Base-by-base conservation (phyloP, 2,329 filamentous ascomycete genomes). In the Trichocomaceae sp. region DNA sequence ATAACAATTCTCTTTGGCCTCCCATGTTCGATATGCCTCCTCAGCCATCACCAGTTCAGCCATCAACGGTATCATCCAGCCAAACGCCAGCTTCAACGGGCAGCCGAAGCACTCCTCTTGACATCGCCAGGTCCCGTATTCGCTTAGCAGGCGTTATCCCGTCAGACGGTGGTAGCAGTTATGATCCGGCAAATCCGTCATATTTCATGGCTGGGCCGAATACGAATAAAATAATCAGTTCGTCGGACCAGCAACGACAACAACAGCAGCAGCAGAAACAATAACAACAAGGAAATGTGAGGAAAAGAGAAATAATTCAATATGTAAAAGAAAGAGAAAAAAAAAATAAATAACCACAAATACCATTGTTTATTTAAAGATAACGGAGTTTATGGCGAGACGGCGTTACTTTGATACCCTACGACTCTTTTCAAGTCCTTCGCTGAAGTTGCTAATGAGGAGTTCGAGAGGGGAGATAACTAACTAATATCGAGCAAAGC, bases 1-100 rank as follows among this genome's bases (percentile, higher is more conserved):
- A 39, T 35, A 47, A 29, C 13, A 72, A 66, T 42, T 69, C 69
- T 47, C 66, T 69, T 54, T 75, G 72, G 72, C 63, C 66, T 17
- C 63, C 66, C 15, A 66, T 66, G 47, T 63, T 64, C 54, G 69
- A 73, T 45, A 46, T 63, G n/a, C 63, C 68, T 19, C 63, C 68
- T 19, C 63, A 62, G 44, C 61, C 60, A 19, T 58, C 63, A 29
- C 58, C 60, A 6, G 9, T 42, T 31, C 39, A 5, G 22, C 54
- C 9, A 46, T 26, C 31, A 44, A 23, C 19, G 37, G 35, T 59
- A 5, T 41, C 62, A 20, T 62, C 52, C 37, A 60, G 66, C 20
- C 62, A 60, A 44, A 61, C 61, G n/a, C 56, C 63, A 41, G 57
- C 59, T 6, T 23, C 33, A 45, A 19, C 52, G 17, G 54, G 57